Percentiles rank a stretch among this genome's conserved stretches.
Conservation (phyloP, 192 early-diverging fungal genomes). For the Mortierella antarctica region DNA sequence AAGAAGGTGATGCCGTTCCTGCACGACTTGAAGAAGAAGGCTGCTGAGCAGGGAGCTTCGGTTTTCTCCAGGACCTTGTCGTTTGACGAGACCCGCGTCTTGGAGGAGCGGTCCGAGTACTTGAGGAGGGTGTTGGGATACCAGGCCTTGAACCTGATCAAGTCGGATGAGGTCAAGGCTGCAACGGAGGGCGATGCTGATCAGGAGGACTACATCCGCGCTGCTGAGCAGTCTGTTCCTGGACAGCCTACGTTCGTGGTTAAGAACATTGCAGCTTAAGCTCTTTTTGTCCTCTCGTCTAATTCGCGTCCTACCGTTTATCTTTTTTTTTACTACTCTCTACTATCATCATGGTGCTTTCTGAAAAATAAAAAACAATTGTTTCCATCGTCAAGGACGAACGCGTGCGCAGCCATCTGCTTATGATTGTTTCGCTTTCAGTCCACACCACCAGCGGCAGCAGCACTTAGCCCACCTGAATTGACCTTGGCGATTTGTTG, state of each 20-base stretch:
- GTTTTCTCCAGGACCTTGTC: constrained; percentile 85
- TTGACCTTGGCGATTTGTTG: constrained; percentile 50
- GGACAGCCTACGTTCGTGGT: constrained; percentile 66
- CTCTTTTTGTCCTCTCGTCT: not conserved
- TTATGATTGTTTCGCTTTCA: too few species aligned
- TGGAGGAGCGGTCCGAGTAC: constrained; percentile 63
- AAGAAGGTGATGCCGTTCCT: constrained; percentile 98
- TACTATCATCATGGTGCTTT: not conserved
- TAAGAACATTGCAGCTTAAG: constrained; percentile 58
- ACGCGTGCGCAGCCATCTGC: too few species aligned
- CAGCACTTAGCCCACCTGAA: too few species aligned
- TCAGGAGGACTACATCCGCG: constrained; percentile 60
- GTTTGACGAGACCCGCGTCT: constrained; percentile 85
- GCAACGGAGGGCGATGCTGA: constrained; percentile 33
- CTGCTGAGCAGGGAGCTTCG: constrained; percentile 68
- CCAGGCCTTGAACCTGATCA: constrained; percentile 62
- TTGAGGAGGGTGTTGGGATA: constrained; percentile 71
- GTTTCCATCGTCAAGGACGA: not conserved
- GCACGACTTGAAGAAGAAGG: constrained; percentile 87
- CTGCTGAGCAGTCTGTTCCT: constrained; percentile 65
- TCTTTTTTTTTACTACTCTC: not conserved
- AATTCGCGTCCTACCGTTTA: not conserved
- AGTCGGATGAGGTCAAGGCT: constrained; percentile 50
- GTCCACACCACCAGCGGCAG: too few species aligned
- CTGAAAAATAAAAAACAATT: not conserved